Percentiles rank a stretch among this genome's conserved stretches.
Conservation (phyloP, 768 basidiomycete species). For the Mycena pura region DNA sequence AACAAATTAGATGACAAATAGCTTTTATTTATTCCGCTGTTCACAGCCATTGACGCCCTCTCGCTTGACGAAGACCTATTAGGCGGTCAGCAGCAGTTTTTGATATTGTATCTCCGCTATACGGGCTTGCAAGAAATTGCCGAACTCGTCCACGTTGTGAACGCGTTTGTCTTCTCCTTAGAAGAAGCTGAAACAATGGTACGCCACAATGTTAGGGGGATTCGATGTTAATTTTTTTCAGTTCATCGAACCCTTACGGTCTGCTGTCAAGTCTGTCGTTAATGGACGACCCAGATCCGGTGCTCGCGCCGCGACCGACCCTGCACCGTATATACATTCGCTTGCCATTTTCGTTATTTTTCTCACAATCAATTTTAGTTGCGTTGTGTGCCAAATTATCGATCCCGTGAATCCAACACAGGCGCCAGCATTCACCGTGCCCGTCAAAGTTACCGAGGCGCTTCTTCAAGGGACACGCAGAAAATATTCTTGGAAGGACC, state of each 20-base stretch:
- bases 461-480: background rate
- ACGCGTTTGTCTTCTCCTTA: slow-evolving; percentile 24
- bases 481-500: slow-evolving; percentile 17
- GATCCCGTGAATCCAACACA: slow-evolving; percentile 13
- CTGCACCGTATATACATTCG: slow-evolving; percentile 10
- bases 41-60: slow-evolving; percentile 21
- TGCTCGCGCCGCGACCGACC: slow-evolving; percentile 6
- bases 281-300: slow-evolving; percentile 18
- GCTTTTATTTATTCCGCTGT: background rate
- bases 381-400: slow-evolving; percentile 23
- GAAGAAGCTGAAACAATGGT: slow-evolving; percentile 25
- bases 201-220: no score
- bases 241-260: slow-evolving; percentile 11
- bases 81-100: slow-evolving; percentile 3
- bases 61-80: slow-evolving; percentile 17
- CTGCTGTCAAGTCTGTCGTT: slow-evolving; percentile 11
- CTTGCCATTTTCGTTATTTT: background rate
- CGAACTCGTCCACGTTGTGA: slow-evolving; percentile 5
- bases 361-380: slow-evolving; percentile 11
- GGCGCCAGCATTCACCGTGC: slow-evolving; percentile 19
- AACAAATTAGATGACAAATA: background rate
- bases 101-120: slow-evolving; percentile 21
- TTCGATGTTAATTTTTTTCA: no score
- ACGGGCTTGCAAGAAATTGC: slow-evolving; percentile 14
- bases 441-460: slow-evolving; percentile 16